Evolutionary conservation across 2,329 filamentous ascomycete species (phyloP).

Genomic region (Clarireedia hainanense): DNA sequence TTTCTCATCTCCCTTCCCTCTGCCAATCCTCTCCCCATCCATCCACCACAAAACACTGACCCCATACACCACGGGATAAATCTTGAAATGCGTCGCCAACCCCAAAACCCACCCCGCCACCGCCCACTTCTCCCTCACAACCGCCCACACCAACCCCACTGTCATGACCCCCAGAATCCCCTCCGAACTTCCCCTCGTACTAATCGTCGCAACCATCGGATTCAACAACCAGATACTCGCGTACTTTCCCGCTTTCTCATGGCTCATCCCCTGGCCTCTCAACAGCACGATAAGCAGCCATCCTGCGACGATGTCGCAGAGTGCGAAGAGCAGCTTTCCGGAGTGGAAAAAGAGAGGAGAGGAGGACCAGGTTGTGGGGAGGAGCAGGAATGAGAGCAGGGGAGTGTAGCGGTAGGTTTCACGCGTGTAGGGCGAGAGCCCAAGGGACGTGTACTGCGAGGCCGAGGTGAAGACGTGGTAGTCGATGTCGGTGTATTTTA

Average conservation of each 20-base stretch:
- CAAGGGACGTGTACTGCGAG: constrained; percentile 62
- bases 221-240: constrained; percentile 90
- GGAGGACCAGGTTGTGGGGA: constrained; percentile 61
- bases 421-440: constrained; percentile 70
- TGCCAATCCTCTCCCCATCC: constrained; percentile 44
- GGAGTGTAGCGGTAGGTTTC: constrained; percentile 98
- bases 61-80: constrained; percentile 96
- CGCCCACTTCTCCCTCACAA: constrained; percentile 50
- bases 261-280: constrained; percentile 29
- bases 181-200: constrained; percentile 88
- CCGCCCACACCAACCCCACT: constrained; percentile 75
- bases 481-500: constrained; percentile 99
- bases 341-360: constrained; percentile 55
- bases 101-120: constrained; percentile 73
- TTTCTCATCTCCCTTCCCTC: neutral
- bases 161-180: constrained; percentile 82
- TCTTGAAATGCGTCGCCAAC: constrained; percentile 90
- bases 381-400: constrained; percentile 80
- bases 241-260: constrained; percentile 58
- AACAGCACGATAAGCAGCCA: constrained; percentile 61
- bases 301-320: constrained; percentile 76
- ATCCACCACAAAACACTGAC: constrained; percentile 75
- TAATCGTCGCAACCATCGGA: constrained; percentile 96
- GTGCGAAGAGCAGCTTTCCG: constrained; percentile 80
- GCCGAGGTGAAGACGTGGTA: constrained; percentile 98